Conservation (phyloP, 2,329 filamentous ascomycete genomes). For the Calonectria hongkongensis region DNA sequence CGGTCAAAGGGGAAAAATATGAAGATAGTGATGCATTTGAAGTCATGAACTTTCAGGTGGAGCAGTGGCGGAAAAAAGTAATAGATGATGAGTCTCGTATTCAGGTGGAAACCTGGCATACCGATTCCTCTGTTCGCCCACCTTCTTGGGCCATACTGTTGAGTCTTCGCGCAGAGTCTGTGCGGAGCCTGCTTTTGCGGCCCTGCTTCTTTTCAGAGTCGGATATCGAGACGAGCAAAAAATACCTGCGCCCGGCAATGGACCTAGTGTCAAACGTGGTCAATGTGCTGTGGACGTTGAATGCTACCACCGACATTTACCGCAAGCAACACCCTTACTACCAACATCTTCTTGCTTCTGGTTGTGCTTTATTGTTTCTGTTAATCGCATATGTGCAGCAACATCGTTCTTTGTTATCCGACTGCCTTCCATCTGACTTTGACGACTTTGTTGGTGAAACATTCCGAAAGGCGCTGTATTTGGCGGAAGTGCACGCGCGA, state of each 20-base stretch:
- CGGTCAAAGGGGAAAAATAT: slow-evolving; percentile 34
- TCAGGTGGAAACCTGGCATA: slow-evolving; percentile 8
- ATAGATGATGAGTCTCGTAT: slow-evolving; percentile 41
- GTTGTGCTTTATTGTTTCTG: slow-evolving; percentile 5
- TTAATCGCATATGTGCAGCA: slow-evolving; percentile 25
- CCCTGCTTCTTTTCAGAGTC: slow-evolving; percentile 16
- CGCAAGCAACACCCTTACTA: slow-evolving; percentile 33
- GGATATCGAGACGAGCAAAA: slow-evolving; percentile 11
- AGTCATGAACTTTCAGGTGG: slow-evolving; percentile 56
- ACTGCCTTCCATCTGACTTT: slow-evolving; percentile 6
- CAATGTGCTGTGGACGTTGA: slow-evolving; percentile 19
- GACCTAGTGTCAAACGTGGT: slow-evolving; percentile 13
- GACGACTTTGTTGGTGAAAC: slow-evolving; percentile 12
- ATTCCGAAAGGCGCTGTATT: slow-evolving; percentile 6
- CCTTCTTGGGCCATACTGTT: slow-evolving; percentile 22
- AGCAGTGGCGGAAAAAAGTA: slow-evolving; percentile 53
- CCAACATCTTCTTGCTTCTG: slow-evolving; percentile 20
- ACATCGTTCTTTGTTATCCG: not conserved
- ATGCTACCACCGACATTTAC: slow-evolving; percentile 27
- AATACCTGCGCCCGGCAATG: not conserved
- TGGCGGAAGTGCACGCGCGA: slow-evolving; percentile 1
- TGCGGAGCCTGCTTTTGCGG: slow-evolving; percentile 1
- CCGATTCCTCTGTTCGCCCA: not conserved
- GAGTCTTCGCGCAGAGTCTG: slow-evolving; percentile 14
- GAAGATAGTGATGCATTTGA: slow-evolving; percentile 55